Conservation (phyloP, 2,329 filamentous ascomycete genomes). For the Fusarium humuli region DNA sequence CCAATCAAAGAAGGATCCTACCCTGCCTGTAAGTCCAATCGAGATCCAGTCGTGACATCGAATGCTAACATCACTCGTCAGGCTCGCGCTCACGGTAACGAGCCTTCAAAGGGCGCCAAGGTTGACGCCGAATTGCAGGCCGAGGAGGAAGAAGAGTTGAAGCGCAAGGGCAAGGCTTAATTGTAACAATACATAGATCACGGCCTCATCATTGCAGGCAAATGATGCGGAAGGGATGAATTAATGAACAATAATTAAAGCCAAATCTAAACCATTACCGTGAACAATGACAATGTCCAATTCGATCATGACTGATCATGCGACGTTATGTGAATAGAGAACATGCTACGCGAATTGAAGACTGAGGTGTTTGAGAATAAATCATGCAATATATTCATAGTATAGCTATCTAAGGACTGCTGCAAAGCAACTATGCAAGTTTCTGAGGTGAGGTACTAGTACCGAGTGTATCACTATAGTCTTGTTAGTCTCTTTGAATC, state of each 20-base stretch:
- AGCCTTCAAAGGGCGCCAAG: slow-evolving; percentile 78
- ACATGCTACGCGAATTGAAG: background rate
- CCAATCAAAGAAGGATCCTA: slow-evolving; percentile 69
- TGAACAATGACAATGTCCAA: background rate
- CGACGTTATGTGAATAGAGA: background rate
- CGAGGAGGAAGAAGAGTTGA: slow-evolving; percentile 74
- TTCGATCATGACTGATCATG: background rate
- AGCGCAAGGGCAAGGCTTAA: slow-evolving; percentile 64
- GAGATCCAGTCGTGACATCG: background rate
- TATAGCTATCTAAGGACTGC: too few relatives aligned
- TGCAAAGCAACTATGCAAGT: background rate
- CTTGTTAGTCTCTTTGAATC: slow-evolving; percentile 43
- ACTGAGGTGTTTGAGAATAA: background rate
- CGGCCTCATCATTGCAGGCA: slow-evolving; percentile 8
- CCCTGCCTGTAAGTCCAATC: slow-evolving; percentile 61
- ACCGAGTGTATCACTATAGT: slow-evolving; percentile 33
- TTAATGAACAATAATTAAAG: slow-evolving; percentile 26
- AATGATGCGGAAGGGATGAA: slow-evolving; percentile 18
- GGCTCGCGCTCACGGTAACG: slow-evolving; percentile 77
- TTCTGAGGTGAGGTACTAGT: background rate
- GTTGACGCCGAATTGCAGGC: slow-evolving; percentile 75
- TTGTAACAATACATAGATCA: slow-evolving; percentile 14
- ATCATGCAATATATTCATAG: background rate
- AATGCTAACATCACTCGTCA: slow-evolving; percentile 42
- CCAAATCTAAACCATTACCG: background rate